Conservation (phyloP, 2,329 filamentous ascomycete species). For the Simplicillium sp. region DNA sequence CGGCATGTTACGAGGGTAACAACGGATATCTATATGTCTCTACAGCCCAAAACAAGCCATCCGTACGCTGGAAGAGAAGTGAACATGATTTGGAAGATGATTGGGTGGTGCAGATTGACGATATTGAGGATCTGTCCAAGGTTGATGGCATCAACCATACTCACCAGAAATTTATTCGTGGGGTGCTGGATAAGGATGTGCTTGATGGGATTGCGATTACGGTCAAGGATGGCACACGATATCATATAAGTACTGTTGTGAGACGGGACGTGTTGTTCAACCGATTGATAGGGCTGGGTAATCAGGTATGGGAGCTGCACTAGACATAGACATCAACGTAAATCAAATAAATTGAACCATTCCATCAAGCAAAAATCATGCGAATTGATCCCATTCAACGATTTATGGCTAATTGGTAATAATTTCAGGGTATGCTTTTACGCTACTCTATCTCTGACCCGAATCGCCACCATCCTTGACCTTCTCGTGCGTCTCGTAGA, state of each 20-base stretch:
- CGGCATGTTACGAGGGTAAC: slow-evolving; percentile 58
- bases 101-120: not conserved
- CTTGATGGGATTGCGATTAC: not conserved
- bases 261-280: slow-evolving; percentile 1
- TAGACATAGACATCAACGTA: not conserved
- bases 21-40: slow-evolving; percentile 37
- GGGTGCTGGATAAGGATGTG: slow-evolving; percentile 1
- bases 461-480: too few relatives aligned
- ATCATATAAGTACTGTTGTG: not conserved
- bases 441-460: too few relatives aligned
- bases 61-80: not conserved
- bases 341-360: too few relatives aligned
- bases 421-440: too few relatives aligned
- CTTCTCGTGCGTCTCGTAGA: too few relatives aligned
- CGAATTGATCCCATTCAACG: too few relatives aligned
- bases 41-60: not conserved
- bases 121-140: not conserved
- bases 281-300: slow-evolving; percentile 2
- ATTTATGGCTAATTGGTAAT: too few relatives aligned
- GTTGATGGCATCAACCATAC: not conserved
- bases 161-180: not conserved
- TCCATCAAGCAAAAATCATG: too few relatives aligned
- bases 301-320: slow-evolving; percentile 1
- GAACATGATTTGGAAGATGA: not conserved
- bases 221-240: not conserved